phyloP scores from a whole-genome alignment of 129 eudicot species.

The Centrapalus pauciflorus region DNA sequence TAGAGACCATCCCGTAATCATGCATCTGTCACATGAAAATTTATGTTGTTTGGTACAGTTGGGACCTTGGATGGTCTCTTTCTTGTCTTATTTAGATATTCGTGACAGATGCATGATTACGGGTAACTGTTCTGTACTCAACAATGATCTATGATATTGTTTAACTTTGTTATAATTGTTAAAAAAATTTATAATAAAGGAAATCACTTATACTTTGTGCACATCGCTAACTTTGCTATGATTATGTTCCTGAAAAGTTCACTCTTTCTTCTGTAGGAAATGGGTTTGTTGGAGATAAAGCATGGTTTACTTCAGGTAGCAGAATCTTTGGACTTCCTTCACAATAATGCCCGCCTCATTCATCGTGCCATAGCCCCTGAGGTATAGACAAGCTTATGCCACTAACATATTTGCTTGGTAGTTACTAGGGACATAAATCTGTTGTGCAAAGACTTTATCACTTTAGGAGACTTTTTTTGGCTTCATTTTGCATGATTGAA shows the following conservation, averaged over 20 bases:
- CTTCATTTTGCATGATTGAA: slow-evolving; percentile 6
- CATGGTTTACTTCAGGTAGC: slow-evolving; percentile 96
- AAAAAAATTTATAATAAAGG: background rate
- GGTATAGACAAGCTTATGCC: slow-evolving; percentile 37
- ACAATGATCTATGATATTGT: background rate
- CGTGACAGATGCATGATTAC: slow-evolving; percentile 6
- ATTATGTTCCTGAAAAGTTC: slow-evolving; percentile 5
- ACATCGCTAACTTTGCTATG: slow-evolving; percentile 1
- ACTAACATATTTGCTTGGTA: slow-evolving; percentile 7
- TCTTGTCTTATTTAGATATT: background rate
- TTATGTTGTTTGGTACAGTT: background rate
- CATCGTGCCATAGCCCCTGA: slow-evolving; percentile 91
- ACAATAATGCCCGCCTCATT: slow-evolving; percentile 82
- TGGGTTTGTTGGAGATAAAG: slow-evolving; percentile 94
- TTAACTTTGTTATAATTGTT: background rate
- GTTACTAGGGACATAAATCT: slow-evolving; percentile 8
- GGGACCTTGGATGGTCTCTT: background rate
- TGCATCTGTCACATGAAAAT: too few species aligned
- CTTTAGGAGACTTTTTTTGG: background rate
- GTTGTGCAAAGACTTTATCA: background rate
- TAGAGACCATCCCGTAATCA: too few species aligned
- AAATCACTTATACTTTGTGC: background rate
- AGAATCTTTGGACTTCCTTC: slow-evolving; percentile 87
- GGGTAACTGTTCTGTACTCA: background rate
- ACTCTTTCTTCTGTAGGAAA: slow-evolving; percentile 55